Evolutionary conservation across 225 moss, liverwort and hornwort genomes (phyloP).

Genomic region (Bryoerythrophyllum caledonicum): DNA sequence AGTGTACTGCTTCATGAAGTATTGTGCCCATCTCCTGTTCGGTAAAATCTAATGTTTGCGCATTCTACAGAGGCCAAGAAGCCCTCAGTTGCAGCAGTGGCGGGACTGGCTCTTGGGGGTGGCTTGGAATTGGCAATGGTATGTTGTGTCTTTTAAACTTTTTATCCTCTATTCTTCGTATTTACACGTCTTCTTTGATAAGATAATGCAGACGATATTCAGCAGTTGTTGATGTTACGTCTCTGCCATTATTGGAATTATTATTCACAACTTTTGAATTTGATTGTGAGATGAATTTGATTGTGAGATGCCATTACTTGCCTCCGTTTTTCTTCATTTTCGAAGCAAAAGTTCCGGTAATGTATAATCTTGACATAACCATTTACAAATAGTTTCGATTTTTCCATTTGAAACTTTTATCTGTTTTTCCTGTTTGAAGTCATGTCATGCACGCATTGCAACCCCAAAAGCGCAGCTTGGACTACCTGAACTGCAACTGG

Average conservation of each 20-base stretch:
- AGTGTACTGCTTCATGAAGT: not conserved
- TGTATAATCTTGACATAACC: not conserved
- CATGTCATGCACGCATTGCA: conserved; percentile 92
- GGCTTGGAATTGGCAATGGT: conserved; percentile 99
- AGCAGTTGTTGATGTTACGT: not conserved
- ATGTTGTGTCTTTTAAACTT: conserved; percentile 4
- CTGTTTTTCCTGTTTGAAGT: conserved; percentile 40
- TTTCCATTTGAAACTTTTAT: not conserved
- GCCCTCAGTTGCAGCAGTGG: conserved; percentile 96
- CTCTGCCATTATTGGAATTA: not conserved
- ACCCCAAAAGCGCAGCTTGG: conserved; percentile 94
- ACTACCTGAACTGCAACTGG: conserved; percentile 91
- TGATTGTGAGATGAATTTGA: conserved; percentile 5
- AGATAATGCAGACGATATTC: not conserved
- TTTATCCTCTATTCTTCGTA: not conserved
- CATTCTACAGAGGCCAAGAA: conserved; percentile 71
- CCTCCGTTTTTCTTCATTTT: not conserved
- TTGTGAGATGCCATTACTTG: not conserved
- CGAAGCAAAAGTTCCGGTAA: not conserved
- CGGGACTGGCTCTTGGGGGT: conserved; percentile 97
- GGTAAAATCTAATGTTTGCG: conserved; percentile 2
- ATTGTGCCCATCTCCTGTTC: not conserved
- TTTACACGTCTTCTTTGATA: not conserved
- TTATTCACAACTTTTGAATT: not conserved
- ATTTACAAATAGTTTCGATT: conserved; percentile 1